Conservation (phyloP, 2,329 filamentous ascomycete species). For the Pezicula carpinea region DNA sequence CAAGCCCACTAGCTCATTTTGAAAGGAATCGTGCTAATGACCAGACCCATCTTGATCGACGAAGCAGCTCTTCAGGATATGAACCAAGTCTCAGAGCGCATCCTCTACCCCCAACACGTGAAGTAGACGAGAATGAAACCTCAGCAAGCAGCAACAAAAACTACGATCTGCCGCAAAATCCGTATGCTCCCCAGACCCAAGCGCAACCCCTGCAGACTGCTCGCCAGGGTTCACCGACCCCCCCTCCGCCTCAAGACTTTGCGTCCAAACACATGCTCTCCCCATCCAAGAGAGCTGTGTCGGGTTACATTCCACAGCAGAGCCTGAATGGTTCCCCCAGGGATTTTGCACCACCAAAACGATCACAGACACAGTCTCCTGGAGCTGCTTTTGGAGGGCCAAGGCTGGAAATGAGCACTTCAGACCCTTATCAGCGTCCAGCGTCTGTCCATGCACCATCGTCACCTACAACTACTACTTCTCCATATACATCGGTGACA, state of each 20-base stretch:
- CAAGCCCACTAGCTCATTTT: slow-evolving; percentile 61
- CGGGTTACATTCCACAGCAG: slow-evolving; percentile 44
- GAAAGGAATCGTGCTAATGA: slow-evolving; percentile 40
- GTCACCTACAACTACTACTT: slow-evolving; percentile 17
- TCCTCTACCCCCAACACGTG: slow-evolving; percentile 53
- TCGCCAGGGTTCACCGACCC: slow-evolving; percentile 39
- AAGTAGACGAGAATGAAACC: slow-evolving; percentile 54
- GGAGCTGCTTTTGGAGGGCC: slow-evolving; percentile 46
- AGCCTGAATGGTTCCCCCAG: slow-evolving; percentile 12
- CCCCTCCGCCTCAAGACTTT: slow-evolving; percentile 39
- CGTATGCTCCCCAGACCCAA: slow-evolving; percentile 15
- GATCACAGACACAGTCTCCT: slow-evolving; percentile 61
- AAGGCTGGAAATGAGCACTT: slow-evolving; percentile 29
- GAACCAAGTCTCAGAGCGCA: slow-evolving; percentile 48
- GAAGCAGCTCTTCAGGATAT: slow-evolving; percentile 46
- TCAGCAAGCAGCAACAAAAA: slow-evolving; percentile 12
- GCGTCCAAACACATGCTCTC: slow-evolving; percentile 43
- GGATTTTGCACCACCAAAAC: slow-evolving; percentile 47
- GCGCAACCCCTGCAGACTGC: slow-evolving; percentile 34
- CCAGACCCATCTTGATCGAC: slow-evolving; percentile 39
- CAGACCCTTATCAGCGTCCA: slow-evolving; percentile 44
- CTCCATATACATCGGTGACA: slow-evolving; percentile 6
- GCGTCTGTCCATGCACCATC: slow-evolving; percentile 39
- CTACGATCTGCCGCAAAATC: slow-evolving; percentile 15
- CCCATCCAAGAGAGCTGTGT: slow-evolving; percentile 48